Evolutionary conservation across 2,329 filamentous ascomycete species (phyloP), one percentile per base, ranked within the genome.

Genomic region (Talaromyces sp.): DNA sequence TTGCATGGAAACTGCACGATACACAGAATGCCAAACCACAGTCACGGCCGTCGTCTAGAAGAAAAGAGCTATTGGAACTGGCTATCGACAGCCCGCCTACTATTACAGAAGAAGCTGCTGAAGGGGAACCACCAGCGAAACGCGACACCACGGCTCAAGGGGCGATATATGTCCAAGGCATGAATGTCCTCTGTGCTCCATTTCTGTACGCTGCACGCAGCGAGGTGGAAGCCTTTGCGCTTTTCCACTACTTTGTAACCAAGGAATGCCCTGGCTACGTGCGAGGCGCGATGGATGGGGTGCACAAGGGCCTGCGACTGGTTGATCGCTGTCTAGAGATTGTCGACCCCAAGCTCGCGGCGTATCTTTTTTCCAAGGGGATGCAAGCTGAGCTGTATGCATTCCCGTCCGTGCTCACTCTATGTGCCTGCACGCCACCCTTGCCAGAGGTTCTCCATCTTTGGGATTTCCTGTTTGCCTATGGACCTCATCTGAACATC

Each of bases 391-490:
- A 96, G 78, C 89, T 99, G 59, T 99, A 98, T 73, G 95, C 93
- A 2, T 99, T 99, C 70, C 91, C 95, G 1, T 96, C 91, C 1
- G 95, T 99, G 0, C 80, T 98, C 64, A 99, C 95, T 0, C 83
- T 99, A 56, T 97, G 92, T 71, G 95, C 95, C 27, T 98, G 95
- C 75, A 99, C 95, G 17, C 95, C 95, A 17, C 95, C 95, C 2
- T 77, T 99, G 58, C 93, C 93, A 0, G 93, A 99, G 76, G 95
- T 99, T 0, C 77, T 99, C 59, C 86, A 90, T 64, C 82, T 99
- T 2, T 99, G 95, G 95, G 95, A 99, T 73, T 99, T 99, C 68
- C 77, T 99, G 24, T 96, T 99, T 70, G 93, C 95, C 0, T 99
- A 97, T 67, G 95, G 95, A 0, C 88, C 92, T 38, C 95, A 99